Conservation (phyloP, 2,329 filamentous ascomycete genomes). For the Epichloe typhina region DNA sequence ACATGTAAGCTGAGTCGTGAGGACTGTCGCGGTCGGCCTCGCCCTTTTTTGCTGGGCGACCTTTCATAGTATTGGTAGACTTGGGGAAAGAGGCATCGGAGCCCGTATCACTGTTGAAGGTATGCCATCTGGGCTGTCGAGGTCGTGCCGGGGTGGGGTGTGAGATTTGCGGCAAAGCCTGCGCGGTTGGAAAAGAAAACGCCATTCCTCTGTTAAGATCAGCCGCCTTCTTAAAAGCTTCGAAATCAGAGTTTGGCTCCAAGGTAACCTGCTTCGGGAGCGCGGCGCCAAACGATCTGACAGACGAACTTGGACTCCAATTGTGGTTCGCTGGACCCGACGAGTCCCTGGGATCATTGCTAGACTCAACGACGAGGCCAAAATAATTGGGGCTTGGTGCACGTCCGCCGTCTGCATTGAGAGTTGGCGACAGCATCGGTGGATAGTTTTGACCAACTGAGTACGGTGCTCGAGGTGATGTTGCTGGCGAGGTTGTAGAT, state of each 20-base stretch:
- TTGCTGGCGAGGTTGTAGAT: constrained; percentile 37
- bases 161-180: constrained; percentile 27
- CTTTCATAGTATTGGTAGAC: constrained; percentile 10
- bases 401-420: constrained; percentile 22
- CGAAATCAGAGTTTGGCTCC: constrained; percentile 70
- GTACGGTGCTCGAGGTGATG: constrained; percentile 37
- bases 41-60: constrained; percentile 19
- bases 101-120: constrained; percentile 30
- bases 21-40: constrained; percentile 33
- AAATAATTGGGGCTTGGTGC: constrained; percentile 77
- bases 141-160: constrained; percentile 24
- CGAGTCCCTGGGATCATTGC: constrained; percentile 49
- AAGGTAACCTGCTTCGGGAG: constrained; percentile 57
- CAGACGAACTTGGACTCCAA: constrained; percentile 60
- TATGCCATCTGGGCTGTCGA: constrained; percentile 33
- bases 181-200: constrained; percentile 31
- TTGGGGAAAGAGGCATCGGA: constrained; percentile 21
- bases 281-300: constrained; percentile 55
- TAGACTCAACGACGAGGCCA: constrained; percentile 54
- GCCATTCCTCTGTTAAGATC: constrained; percentile 44
- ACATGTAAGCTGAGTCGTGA: constrained; percentile 41
- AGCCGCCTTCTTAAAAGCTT: constrained; percentile 62
- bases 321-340: constrained; percentile 52
- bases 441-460: constrained; percentile 43
- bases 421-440: constrained; percentile 34